Evolutionary conservation across 2,329 filamentous ascomycete species (phyloP).

Genomic region (Lasiodiplodia citricola): DNA sequence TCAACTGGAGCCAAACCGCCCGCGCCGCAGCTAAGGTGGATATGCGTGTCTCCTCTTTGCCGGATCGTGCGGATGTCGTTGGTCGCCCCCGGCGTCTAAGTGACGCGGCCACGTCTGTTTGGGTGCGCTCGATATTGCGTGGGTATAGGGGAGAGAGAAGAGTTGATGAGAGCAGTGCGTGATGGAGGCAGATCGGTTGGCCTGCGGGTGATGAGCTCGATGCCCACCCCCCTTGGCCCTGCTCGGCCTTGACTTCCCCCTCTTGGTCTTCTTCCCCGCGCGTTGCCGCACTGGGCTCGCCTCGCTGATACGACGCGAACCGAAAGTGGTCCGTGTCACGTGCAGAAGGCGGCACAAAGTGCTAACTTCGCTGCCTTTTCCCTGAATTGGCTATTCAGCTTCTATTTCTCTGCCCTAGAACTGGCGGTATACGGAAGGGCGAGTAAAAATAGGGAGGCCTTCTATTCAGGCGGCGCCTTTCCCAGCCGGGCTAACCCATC

Average conservation of each 20-base stretch:
- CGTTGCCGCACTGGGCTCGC: background rate
- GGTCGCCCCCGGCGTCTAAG: background rate
- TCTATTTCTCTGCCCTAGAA: background rate
- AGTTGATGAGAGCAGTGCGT: background rate
- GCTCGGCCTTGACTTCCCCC: background rate
- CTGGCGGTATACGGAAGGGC: background rate
- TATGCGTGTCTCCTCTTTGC: background rate
- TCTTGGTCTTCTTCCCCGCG: background rate
- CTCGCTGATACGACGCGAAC: slow-evolving; percentile 5
- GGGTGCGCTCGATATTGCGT: background rate
- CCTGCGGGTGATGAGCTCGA: background rate
- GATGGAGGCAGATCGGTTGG: slow-evolving; percentile 1
- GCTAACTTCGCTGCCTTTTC: background rate
- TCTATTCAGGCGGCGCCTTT: too few relatives aligned
- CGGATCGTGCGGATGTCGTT: slow-evolving; percentile 4
- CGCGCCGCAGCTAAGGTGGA: slow-evolving; percentile 14
- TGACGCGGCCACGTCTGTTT: slow-evolving; percentile 9
- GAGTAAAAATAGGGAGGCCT: too few relatives aligned
- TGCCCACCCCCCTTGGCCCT: background rate
- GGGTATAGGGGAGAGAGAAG: background rate
- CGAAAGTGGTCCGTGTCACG: slow-evolving; percentile 20
- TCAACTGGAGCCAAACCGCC: background rate
- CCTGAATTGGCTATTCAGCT: background rate
- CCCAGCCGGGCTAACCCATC: background rate
- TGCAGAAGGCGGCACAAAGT: slow-evolving; percentile 8